A percentile compares a stretch with the other conserved stretches of the same genome.
phyloP scores from a whole-genome alignment of 176 grass and related monocot species.

The Phoenix dactylifera region DNA sequence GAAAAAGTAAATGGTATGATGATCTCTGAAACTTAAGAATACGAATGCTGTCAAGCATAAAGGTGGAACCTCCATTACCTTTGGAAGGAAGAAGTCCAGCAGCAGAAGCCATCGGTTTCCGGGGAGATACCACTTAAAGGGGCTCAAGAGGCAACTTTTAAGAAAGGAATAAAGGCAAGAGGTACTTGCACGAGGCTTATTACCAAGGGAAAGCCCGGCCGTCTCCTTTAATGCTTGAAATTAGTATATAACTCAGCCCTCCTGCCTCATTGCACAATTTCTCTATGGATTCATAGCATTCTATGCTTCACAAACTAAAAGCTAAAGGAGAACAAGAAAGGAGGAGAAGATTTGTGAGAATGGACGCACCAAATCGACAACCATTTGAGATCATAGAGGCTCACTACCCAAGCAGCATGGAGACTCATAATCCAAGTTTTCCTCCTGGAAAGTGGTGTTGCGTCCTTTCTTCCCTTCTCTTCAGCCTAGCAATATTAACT shows the following conservation, averaged over 20 bases:
- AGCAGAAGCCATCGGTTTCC: conserved; percentile 30
- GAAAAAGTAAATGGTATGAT: too few relatives aligned
- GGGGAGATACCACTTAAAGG: conserved; percentile 24
- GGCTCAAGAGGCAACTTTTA: conserved; percentile 32
- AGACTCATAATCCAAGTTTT: conserved; percentile 21
- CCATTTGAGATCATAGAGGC: conserved; percentile 5
- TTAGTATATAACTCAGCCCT: too few relatives aligned
- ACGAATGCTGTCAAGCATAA: too few relatives aligned
- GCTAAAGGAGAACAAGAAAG: not conserved
- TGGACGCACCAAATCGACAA: conserved; percentile 2
- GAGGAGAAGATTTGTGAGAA: conserved; percentile 11
- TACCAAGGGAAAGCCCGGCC: conserved; percentile 27
- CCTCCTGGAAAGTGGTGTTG: conserved; percentile 31
- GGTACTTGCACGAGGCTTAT: conserved; percentile 79
- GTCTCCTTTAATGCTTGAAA: conserved; percentile 8
- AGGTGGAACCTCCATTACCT: too few relatives aligned
- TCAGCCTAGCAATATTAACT: conserved; percentile 34
- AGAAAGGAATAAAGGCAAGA: conserved; percentile 89
- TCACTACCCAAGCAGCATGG: not conserved
- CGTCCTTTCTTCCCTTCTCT: conserved; percentile 26
- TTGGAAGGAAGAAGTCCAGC: conserved; percentile 34
- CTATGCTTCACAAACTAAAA: conserved; percentile 7
- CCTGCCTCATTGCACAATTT: not conserved
- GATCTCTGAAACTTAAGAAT: too few relatives aligned
- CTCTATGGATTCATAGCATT: conserved; percentile 17